A percentile compares a stretch with the other conserved stretches of the same genome.
phyloP scores from a whole-genome alignment of 192 early-diverging fungal genomes.

The Coemansia aciculifera region DNA sequence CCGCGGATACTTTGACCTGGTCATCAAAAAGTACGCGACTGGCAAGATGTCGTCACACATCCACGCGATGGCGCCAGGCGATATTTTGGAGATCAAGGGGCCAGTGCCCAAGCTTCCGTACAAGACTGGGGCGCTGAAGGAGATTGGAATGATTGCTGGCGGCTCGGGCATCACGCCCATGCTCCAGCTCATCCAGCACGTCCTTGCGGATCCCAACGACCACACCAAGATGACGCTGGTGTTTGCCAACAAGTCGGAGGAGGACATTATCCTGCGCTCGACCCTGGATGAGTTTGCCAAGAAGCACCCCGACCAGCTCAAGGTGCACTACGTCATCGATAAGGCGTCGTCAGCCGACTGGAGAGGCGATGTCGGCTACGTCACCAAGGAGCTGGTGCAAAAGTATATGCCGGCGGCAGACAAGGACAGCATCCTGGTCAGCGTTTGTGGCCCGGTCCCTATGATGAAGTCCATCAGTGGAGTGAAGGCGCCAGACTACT shows the following conservation, averaged over 20 bases:
- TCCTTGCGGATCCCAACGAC: slow-evolving; percentile 65
- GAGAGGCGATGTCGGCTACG: slow-evolving; percentile 72
- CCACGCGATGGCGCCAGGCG: slow-evolving; percentile 67
- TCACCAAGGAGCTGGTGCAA: slow-evolving; percentile 71
- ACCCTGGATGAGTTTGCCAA: slow-evolving; percentile 63
- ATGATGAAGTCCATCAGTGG: slow-evolving; percentile 77
- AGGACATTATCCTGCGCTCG: slow-evolving; percentile 74
- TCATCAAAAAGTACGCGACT: slow-evolving; percentile 77
- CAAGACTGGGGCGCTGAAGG: slow-evolving; percentile 59
- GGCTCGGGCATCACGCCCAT: slow-evolving; percentile 88
- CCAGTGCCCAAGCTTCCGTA: slow-evolving; percentile 75
- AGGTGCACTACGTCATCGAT: slow-evolving; percentile 66
- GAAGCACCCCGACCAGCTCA: slow-evolving; percentile 64
- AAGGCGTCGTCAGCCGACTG: slow-evolving; percentile 63
- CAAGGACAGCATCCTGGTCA: slow-evolving; percentile 58
- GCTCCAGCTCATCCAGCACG: slow-evolving; percentile 72
- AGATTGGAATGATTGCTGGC: slow-evolving; percentile 81
- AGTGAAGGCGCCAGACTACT: slow-evolving; percentile 74
- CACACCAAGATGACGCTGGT: slow-evolving; percentile 73
- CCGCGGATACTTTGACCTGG: slow-evolving; percentile 72
- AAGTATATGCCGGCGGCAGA: slow-evolving; percentile 64
- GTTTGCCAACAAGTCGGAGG: slow-evolving; percentile 73
- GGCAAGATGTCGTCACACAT: slow-evolving; percentile 69
- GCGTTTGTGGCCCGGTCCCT: slow-evolving; percentile 68
- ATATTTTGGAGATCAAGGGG: slow-evolving; percentile 78